phyloP scores from a whole-genome alignment of 352 stramenopile genomes.

The Phytophthora pseudosyringae region DNA sequence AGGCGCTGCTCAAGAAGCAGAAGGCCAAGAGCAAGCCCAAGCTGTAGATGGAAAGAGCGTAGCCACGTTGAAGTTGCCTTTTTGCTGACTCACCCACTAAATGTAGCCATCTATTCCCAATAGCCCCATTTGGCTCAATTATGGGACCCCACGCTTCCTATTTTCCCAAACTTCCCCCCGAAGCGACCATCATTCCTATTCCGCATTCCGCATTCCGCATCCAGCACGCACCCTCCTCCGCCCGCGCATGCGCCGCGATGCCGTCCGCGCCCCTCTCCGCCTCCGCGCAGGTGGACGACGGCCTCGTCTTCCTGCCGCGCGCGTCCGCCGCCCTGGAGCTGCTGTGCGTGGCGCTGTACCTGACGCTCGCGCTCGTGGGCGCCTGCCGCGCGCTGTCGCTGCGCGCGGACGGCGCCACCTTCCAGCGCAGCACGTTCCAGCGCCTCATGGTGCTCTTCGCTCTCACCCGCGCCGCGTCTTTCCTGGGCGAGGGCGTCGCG shows the following conservation, averaged over 20 bases:
- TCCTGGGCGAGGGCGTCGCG: slow-evolving; percentile 40
- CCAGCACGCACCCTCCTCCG: neutral
- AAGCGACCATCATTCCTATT: slow-evolving; percentile 4
- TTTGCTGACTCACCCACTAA: slow-evolving; percentile 3
- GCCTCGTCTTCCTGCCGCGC: slow-evolving; percentile 67
- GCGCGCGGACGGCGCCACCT: slow-evolving; percentile 33
- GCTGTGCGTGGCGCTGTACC: slow-evolving; percentile 69
- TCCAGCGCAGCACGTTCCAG: slow-evolving; percentile 74
- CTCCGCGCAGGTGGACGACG: slow-evolving; percentile 25
- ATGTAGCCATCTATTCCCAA: neutral
- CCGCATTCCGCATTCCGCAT: slow-evolving; percentile 21
- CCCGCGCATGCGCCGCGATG: slow-evolving; percentile 13
- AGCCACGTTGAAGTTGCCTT: slow-evolving; percentile 6
- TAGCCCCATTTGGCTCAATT: neutral
- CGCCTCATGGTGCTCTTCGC: slow-evolving; percentile 71
- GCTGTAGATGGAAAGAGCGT: neutral
- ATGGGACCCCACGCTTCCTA: neutral
- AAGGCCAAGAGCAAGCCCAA: slow-evolving; percentile 10
- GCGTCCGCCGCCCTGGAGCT: slow-evolving; percentile 52
- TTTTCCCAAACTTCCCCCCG: neutral
- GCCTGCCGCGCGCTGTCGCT: slow-evolving; percentile 53
- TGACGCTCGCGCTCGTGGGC: slow-evolving; percentile 59
- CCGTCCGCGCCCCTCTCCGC: slow-evolving; percentile 1
- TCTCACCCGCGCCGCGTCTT: slow-evolving; percentile 60
- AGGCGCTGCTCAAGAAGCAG: slow-evolving; percentile 35